A percentile compares a stretch with the other conserved stretches of the same genome.
Conservation (phyloP, 2,329 filamentous ascomycete genomes). For the Botrytis fragariae region DNA sequence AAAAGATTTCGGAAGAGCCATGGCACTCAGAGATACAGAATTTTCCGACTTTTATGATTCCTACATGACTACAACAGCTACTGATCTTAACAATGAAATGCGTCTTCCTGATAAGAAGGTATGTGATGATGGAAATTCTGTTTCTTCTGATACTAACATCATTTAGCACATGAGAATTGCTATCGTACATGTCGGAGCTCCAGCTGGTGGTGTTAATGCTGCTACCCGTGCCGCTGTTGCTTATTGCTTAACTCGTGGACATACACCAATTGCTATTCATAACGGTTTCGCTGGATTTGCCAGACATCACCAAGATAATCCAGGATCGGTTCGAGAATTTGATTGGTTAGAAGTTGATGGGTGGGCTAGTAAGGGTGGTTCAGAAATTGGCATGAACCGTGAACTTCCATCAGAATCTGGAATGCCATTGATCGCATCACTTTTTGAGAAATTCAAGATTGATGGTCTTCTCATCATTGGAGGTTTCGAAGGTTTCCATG, state of each 20-base stretch:
- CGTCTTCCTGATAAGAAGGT: constrained; percentile 70
- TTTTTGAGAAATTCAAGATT: constrained; percentile 83
- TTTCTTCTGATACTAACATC: constrained; percentile 35
- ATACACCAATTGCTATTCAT: constrained; percentile 88
- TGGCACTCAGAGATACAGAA: constrained; percentile 85
- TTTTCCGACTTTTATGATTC: constrained; percentile 90
- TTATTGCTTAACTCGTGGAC: constrained; percentile 88
- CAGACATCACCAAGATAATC: constrained; percentile 82
- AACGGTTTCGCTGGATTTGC: constrained; percentile 95
- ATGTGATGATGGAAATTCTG: constrained; percentile 34
- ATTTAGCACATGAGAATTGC: constrained; percentile 81
- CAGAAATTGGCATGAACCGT: constrained; percentile 96
- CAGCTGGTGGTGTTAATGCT: constrained; percentile 97
- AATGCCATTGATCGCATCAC: constrained; percentile 75
- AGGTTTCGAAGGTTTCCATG: constrained; percentile 95
- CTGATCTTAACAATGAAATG: constrained; percentile 65
- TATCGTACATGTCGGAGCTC: constrained; percentile 95
- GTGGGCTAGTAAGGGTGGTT: constrained; percentile 96
- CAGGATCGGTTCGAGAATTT: constrained; percentile 81
- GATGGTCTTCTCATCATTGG: constrained; percentile 90
- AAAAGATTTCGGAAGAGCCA: constrained; percentile 84
- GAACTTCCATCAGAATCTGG: constrained; percentile 83
- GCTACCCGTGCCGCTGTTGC: constrained; percentile 90
- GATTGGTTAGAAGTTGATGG: constrained; percentile 91
- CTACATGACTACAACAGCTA: constrained; percentile 86